phyloP scores from a whole-genome alignment of 805 yeast species.

The Cyberlindnera xylosilytica region DNA sequence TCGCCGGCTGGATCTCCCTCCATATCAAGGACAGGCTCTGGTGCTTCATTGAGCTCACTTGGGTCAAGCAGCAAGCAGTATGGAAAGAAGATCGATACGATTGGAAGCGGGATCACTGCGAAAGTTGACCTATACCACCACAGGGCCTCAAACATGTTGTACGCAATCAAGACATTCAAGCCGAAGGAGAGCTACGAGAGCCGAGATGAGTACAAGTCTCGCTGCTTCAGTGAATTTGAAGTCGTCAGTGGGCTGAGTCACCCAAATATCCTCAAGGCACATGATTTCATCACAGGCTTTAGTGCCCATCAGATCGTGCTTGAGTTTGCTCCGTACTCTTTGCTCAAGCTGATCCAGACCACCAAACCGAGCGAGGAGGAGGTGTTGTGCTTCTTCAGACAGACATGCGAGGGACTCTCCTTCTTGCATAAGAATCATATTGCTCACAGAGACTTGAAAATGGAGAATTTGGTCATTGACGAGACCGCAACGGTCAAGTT shows the following conservation, averaged over 20 bases:
- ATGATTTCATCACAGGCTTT: constrained; percentile 66
- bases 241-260: constrained; percentile 70
- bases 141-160: constrained; percentile 15
- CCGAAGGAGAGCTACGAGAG: constrained; percentile 49
- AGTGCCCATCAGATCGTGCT: constrained; percentile 63
- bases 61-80: not conserved
- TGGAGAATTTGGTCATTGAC: constrained; percentile 86
- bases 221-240: constrained; percentile 74
- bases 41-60: not conserved
- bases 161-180: constrained; percentile 46
- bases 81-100: constrained; percentile 18
- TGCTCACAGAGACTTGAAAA: constrained; percentile 88
- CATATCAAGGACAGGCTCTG: constrained; percentile 1
- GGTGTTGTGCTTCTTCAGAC: constrained; percentile 75
- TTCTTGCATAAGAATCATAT: constrained; percentile 74
- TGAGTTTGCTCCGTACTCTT: constrained; percentile 88
- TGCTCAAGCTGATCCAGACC: constrained; percentile 84
- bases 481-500: constrained; percentile 71
- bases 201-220: constrained; percentile 61
- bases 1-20: not conserved
- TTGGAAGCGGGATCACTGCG: constrained; percentile 35
- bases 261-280: constrained; percentile 69
- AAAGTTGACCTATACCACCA: constrained; percentile 31
- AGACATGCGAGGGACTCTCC: constrained; percentile 67
- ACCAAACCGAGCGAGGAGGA: constrained; percentile 66